Base-by-base conservation (phyloP, 106 monocot species). In the Hemerocallis citrina region DNA sequence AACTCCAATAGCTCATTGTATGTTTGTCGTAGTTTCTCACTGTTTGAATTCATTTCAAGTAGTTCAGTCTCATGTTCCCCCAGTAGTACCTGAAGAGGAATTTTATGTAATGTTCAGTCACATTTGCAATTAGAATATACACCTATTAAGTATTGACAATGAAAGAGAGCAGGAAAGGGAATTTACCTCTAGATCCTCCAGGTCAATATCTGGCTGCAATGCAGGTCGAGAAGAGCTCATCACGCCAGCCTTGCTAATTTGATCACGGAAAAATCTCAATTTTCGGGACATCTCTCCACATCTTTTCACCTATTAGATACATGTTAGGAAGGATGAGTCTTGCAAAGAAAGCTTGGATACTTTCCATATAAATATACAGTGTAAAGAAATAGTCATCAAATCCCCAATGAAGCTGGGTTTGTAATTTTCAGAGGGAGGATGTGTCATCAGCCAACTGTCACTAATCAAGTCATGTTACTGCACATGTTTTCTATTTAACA, bases 1-100 rank as follows among this genome's bases (percentile, higher is more conserved):
- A 79, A 89, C 58, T 95, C 95, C 74, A 95, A 83, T 38, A 95
- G 95, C 39, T 95, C 95, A 70, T 95, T 95, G 55, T 90, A 95
- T 55, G 95, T 70, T 13, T 86, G 95, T 15, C 33, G 70, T 66
- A 95, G 71, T 55, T 90, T 90, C 55, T 95, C 95, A 76, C 86
- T 84, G 38, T 95, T 95, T 51, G 81, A 37, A 70, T 95, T 89
- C 89, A 95, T 95, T 78, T 95, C 95, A 64, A 89, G 80, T 73
- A 95, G 86, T 67, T 90, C 95, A 66, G 77, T 43, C 75, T 95
- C 95, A 74, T 89, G 89, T 42, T 95, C 89, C 72, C 72, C 64
- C 30, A 90, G 77, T 69, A 67, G 75, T 54, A 68, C 60, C 95
- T 95, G 73, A 55, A 78, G 35, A 25, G n/a, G 19, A 48, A 15